Conservation (phyloP, 2,329 filamentous ascomycete genomes). For the Diaporthe citrichinensis region DNA sequence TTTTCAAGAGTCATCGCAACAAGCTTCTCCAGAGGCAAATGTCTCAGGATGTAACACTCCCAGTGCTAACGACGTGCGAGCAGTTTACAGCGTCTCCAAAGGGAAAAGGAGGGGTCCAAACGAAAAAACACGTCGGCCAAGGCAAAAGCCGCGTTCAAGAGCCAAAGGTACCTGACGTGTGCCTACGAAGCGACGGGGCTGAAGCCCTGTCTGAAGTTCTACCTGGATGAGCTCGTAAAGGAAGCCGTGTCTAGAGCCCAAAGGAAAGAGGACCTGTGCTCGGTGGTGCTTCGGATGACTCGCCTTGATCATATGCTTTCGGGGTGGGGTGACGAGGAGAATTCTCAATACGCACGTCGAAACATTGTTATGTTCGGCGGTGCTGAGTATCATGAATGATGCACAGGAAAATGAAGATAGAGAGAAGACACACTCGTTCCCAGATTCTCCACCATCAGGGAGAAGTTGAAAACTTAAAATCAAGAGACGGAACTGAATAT, state of each 20-base stretch:
- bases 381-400: not conserved
- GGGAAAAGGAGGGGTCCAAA: not conserved
- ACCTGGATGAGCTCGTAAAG: constrained; percentile 6
- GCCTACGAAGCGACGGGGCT: constrained; percentile 12
- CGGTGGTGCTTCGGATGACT: not conserved
- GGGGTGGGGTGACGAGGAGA: constrained; percentile 8
- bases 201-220: not conserved
- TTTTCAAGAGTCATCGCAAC: not conserved
- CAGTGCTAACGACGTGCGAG: not conserved
- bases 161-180: not conserved
- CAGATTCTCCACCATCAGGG: not conserved
- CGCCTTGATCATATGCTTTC: constrained; percentile 7
- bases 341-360: not conserved
- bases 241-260: not conserved
- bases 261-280: not conserved
- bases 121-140: not conserved
- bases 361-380: not conserved
- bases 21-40: not conserved
- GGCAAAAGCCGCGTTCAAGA: not conserved
- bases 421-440: not conserved
- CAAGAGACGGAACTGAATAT: not conserved
- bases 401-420: not conserved
- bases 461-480: not conserved
- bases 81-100: not conserved
- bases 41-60: not conserved